Conservation (phyloP, 306 rosid genomes). For the Medicago lupulina region DNA sequence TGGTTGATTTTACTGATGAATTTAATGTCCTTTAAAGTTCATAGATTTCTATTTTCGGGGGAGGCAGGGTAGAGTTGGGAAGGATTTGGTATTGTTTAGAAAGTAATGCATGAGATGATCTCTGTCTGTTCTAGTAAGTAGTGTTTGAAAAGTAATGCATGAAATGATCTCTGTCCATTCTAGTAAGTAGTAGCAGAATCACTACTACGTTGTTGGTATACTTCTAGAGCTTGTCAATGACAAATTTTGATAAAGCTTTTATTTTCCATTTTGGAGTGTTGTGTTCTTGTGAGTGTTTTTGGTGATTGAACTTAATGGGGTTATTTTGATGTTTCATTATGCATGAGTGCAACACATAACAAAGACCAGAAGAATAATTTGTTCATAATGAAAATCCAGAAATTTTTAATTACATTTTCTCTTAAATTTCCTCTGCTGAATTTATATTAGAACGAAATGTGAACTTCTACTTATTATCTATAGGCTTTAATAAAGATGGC, state of each 20-base stretch:
- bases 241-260: background rate
- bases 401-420: constrained; percentile 1
- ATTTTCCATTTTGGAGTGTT: constrained; percentile 23
- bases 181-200: background rate
- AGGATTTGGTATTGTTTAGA: constrained; percentile 10
- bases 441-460: constrained; percentile 11
- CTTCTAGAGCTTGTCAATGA: constrained; percentile 28
- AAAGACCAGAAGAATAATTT: constrained; percentile 26
- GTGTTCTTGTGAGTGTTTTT: constrained; percentile 13
- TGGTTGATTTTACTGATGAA: constrained; percentile 39
- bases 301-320: constrained; percentile 22
- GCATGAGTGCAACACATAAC: constrained; percentile 23
- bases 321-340: constrained; percentile 14
- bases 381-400: constrained; percentile 18
- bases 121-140: background rate
- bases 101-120: constrained; percentile 27
- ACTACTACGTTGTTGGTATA: constrained; percentile 19
- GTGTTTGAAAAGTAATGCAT: too few species aligned
- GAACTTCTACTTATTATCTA: constrained; percentile 8
- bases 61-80: background rate
- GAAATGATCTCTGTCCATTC: constrained; percentile 15
- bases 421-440: constrained; percentile 32
- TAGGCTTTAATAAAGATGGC: constrained; percentile 88
- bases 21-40: constrained; percentile 23
- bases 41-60: background rate